Evolutionary conservation across 805 yeast species (phyloP), one percentile per base, ranked within the genome.

Genomic region (Monosporozyma aerobia): DNA sequence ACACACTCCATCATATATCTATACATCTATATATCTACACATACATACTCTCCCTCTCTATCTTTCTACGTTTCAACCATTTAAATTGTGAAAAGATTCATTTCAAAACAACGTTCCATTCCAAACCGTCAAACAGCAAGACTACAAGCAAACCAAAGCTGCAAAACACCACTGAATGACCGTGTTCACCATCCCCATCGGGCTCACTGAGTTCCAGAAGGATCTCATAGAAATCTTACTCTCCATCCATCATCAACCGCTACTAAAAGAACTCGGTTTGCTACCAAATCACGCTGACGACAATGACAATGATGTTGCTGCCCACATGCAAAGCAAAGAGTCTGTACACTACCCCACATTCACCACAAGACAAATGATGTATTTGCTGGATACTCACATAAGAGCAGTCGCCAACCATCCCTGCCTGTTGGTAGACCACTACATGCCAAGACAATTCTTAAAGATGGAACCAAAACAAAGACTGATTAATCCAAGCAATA

Each of bases 351-450:
- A 77, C n/a, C 61, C 63, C 11, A 37, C 51, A 65, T 70, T 43
- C 59, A 79, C 52, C 62, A 78, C 52, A 64, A 72, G 45, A 27
- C 69, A 67, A 52, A 49, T 67, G 53, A 62, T 59, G 19, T 62
- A 61, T 44, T 51, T 66, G 54, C 57, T 67, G 5, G 61, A 63
- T 45, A 56, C 60, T 6, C 81, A 77, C 57, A 62, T 83, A 4
- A 61, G 72, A 39, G 74, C 76, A n/a, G 68, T 82, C 0, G 71
- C 77, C 3, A 81, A 77, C 59, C 90, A 87, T 65, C 88, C 92
- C 2, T 80, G 84, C 44, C 68, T 87, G 41, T 64, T 87, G 44
- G 90, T 86, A 32, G 87, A 85, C 57, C 94, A 87, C 65, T 87
- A 80, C 59, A 81, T 85, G 64, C 90, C 94, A 7, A 80, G 81